A percentile compares a stretch with the other conserved stretches of the same genome.
These are phyloP conservation scores for Pseudocercospora fijiensis DNA, from an alignment of 2,329 filamentous ascomycete species.

Conservation along the genomic window DNA sequence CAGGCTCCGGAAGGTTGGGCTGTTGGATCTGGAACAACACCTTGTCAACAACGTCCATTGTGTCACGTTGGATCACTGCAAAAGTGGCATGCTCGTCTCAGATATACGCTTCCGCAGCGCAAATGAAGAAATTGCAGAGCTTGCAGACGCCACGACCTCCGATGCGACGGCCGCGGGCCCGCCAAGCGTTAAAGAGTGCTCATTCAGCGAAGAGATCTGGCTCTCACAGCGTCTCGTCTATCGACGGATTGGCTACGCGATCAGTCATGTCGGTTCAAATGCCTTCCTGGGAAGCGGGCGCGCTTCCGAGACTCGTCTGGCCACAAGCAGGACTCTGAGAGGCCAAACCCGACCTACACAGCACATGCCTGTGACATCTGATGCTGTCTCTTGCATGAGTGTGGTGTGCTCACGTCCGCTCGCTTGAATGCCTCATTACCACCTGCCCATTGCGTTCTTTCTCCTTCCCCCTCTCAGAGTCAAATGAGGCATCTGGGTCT, in stretches of 20 bases:
- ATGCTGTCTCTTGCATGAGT: slow-evolving; percentile 7
- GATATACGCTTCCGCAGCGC: neutral
- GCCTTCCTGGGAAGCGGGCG: neutral
- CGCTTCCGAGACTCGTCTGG: neutral
- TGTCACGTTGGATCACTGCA: neutral
- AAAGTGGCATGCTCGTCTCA: neutral
- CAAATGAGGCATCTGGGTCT: slow-evolving; percentile 14
- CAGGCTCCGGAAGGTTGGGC: neutral
- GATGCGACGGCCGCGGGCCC: neutral
- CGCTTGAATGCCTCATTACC: neutral
- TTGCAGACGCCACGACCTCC: neutral
- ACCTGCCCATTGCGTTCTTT: neutral
- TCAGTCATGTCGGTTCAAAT: neutral
- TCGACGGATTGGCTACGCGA: neutral
- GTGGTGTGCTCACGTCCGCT: slow-evolving; percentile 1
- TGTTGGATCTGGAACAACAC: neutral
- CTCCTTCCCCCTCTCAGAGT: too few species aligned
- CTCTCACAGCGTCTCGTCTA: neutral
- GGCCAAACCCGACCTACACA: neutral
- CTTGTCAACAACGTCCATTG: neutral
- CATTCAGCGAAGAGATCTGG: neutral
- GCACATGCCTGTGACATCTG: neutral
- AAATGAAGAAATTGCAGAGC: slow-evolving; percentile 3
- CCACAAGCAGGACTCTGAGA: neutral
- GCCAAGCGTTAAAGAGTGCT: neutral